Percentiles rank a stretch among this genome's conserved stretches.
These are phyloP conservation scores for Heterobasidion irregulare DNA, from an alignment of 1,284 basidiomycete genomes.

Conservation along the genomic window DNA sequence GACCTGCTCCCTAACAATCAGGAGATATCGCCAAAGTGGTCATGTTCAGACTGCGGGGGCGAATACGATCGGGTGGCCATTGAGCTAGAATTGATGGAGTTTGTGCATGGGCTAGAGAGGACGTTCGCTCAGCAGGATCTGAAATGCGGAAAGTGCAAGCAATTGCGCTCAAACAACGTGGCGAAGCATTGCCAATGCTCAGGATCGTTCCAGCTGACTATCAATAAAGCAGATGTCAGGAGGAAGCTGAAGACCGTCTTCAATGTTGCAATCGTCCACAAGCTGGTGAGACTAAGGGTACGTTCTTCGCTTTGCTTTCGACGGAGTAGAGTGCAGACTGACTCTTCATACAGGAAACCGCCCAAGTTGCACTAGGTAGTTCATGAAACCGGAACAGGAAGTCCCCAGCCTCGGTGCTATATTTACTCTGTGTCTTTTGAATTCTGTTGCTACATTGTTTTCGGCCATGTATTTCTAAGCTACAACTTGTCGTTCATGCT, in stretches of 20 bases:
- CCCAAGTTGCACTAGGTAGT: slow-evolving; percentile 2
- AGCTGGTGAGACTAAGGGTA: slow-evolving; percentile 59
- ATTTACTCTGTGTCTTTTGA: too few species aligned
- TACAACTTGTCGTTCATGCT: too few species aligned
- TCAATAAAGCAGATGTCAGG: slow-evolving; percentile 63
- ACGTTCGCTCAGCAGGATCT: slow-evolving; percentile 87
- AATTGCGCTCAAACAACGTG: slow-evolving; percentile 83
- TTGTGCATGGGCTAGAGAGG: slow-evolving; percentile 66
- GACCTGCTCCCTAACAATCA: slow-evolving; percentile 65
- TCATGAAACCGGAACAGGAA: background rate
- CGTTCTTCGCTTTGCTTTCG: slow-evolving; percentile 12
- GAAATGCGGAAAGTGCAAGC: slow-evolving; percentile 81
- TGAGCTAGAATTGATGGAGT: slow-evolving; percentile 80
- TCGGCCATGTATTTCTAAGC: too few species aligned
- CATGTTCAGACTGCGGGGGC: slow-evolving; percentile 65
- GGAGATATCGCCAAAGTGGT: slow-evolving; percentile 48
- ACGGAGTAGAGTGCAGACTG: background rate
- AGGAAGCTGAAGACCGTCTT: slow-evolving; percentile 71
- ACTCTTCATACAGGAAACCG: slow-evolving; percentile 8
- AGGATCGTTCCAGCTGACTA: slow-evolving; percentile 68
- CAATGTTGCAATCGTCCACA: slow-evolving; percentile 73
- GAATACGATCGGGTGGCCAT: slow-evolving; percentile 85
- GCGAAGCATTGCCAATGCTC: slow-evolving; percentile 85
- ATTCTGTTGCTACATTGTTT: too few species aligned
- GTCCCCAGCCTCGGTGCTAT: too few species aligned